A percentile compares a stretch with the other conserved stretches of the same genome.
phyloP scores from a whole-genome alignment of 2,329 filamentous ascomycete species.

The Apiospora phragmitis region DNA sequence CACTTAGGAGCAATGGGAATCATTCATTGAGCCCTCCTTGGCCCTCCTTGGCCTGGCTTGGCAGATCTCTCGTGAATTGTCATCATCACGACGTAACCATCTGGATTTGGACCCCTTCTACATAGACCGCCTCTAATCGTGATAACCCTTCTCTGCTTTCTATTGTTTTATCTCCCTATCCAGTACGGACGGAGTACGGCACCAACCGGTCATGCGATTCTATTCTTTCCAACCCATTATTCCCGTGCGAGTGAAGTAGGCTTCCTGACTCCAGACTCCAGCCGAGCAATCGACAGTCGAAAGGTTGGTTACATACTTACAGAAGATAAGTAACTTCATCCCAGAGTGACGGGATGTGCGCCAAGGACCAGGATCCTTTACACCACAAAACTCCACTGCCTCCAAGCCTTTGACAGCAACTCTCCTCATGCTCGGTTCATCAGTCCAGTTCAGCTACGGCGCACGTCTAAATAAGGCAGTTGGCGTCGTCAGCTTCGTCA shows the following conservation, averaged over 20 bases:
- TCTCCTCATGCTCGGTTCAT: background rate
- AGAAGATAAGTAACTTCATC: background rate
- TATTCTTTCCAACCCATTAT: background rate
- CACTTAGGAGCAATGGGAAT: background rate
- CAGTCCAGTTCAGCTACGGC: background rate
- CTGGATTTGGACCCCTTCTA: background rate
- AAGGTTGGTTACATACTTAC: background rate
- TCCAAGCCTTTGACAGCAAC: background rate
- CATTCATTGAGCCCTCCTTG: background rate
- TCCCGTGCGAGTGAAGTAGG: background rate
- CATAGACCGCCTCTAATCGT: background rate
- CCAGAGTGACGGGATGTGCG: background rate
- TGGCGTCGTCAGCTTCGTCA: background rate
- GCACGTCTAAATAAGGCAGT: background rate
- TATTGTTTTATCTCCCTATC: background rate
- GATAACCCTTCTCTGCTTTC: background rate
- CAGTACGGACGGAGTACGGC: background rate
- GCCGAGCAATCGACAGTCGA: background rate
- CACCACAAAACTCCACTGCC: background rate
- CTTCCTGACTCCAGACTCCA: background rate
- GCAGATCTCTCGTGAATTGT: background rate
- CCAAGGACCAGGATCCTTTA: background rate
- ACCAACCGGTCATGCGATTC: background rate
- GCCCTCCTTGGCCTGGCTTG: background rate
- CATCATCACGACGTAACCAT: background rate